phyloP scores from a whole-genome alignment of 169 alveolate genomes.

The Sarcocystis neurona region DNA sequence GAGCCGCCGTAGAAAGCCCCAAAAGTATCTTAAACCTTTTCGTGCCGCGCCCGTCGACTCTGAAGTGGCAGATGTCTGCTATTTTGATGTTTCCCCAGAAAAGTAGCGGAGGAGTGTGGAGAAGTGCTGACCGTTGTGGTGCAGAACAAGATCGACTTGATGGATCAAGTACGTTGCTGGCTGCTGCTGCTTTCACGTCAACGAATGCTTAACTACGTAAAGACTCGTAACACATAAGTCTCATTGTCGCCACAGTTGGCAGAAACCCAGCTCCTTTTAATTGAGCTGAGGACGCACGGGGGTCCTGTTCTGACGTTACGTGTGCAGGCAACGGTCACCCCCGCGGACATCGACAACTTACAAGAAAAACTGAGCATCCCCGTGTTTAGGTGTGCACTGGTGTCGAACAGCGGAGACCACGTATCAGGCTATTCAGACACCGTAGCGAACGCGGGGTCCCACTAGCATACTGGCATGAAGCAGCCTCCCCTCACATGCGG shows the following conservation, averaged over 20 bases:
- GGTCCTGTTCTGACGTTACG: background rate
- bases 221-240: too few relatives aligned
- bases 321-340: conserved; percentile 20
- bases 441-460: too few relatives aligned
- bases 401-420: too few relatives aligned
- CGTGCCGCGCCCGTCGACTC: background rate
- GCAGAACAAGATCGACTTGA: conserved; percentile 55
- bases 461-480: too few relatives aligned
- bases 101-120: conserved; percentile 68
- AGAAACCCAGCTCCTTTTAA: too few relatives aligned
- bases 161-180: conserved; percentile 32
- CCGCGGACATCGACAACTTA: background rate
- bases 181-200: too few relatives aligned
- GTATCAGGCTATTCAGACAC: too few relatives aligned
- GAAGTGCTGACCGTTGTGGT: conserved; percentile 57
- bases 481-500: too few relatives aligned
- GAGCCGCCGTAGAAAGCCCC: too few relatives aligned
- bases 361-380: background rate
- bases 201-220: too few relatives aligned
- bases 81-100: background rate
- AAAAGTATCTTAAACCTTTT: too few relatives aligned
- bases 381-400: conserved; percentile 32
- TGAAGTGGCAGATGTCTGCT: background rate
- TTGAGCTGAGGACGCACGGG: background rate
- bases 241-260: too few relatives aligned